phyloP scores from a whole-genome alignment of 805 yeast species.

The Huiozyma sinensis region DNA sequence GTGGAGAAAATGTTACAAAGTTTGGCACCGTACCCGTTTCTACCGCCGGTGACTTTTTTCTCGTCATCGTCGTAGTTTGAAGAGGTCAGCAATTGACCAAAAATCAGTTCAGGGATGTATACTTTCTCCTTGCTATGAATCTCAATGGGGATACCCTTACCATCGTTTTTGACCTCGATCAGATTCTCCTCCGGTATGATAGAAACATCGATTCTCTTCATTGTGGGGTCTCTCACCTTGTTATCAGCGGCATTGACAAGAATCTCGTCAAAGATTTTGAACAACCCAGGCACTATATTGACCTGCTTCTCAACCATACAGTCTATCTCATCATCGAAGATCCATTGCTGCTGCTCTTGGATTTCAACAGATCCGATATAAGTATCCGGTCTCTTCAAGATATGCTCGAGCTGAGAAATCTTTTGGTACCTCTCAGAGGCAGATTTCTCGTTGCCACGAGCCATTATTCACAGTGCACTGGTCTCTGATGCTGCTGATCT shows the following conservation, averaged over 20 bases:
- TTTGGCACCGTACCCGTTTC: constrained; percentile 98
- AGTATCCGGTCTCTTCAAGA: constrained; percentile 93
- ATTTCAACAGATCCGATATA: constrained; percentile 91
- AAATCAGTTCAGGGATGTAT: constrained; percentile 91
- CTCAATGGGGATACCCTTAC: constrained; percentile 90
- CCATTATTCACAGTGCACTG: not conserved
- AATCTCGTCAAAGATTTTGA: constrained; percentile 94
- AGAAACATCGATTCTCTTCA: constrained; percentile 78
- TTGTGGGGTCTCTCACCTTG: constrained; percentile 84
- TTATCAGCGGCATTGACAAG: constrained; percentile 98
- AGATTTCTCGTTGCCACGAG: constrained; percentile 25
- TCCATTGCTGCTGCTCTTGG: constrained; percentile 75
- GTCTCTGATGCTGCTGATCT: not conserved
- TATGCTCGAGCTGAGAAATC: constrained; percentile 91
- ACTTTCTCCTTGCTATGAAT: constrained; percentile 85
- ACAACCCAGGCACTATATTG: constrained; percentile 86
- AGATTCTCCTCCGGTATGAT: constrained; percentile 66
- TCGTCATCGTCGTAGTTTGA: constrained; percentile 93
- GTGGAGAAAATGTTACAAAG: constrained; percentile 92
- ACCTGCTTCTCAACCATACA: constrained; percentile 53
- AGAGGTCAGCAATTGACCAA: constrained; percentile 89
- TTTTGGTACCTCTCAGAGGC: constrained; percentile 78
- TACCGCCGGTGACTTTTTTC: constrained; percentile 94
- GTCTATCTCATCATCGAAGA: constrained; percentile 54
- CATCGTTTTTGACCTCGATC: constrained; percentile 82